Evolutionary conservation across 192 early-diverging fungal species (phyloP).

Genomic region (Umbelopsis ramanniana): DNA sequence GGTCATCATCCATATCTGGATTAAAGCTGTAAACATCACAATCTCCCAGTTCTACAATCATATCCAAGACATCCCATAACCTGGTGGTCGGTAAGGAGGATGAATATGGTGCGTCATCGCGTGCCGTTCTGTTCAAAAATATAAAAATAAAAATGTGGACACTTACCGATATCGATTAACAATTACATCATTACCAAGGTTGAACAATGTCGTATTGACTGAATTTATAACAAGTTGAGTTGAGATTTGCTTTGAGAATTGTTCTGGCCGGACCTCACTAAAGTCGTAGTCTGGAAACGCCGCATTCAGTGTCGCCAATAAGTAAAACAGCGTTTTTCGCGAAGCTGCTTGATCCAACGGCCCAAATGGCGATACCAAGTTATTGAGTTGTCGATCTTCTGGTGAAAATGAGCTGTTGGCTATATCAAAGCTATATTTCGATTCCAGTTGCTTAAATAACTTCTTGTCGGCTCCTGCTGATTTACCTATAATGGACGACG

Average conservation of each 20-base stretch:
- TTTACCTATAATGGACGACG: constrained; percentile 73
- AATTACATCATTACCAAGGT: constrained; percentile 72
- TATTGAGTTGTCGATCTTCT: constrained; percentile 64
- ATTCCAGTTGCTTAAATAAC: constrained; percentile 86
- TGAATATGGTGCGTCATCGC: neutral
- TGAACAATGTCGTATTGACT: constrained; percentile 86
- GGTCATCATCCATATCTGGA: constrained; percentile 87
- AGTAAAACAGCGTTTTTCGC: constrained; percentile 89
- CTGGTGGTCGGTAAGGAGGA: constrained; percentile 1
- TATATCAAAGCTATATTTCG: constrained; percentile 74
- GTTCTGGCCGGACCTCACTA: constrained; percentile 81
- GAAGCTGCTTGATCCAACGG: constrained; percentile 83
- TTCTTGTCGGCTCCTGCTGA: constrained; percentile 92
- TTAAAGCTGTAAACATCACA: constrained; percentile 92
- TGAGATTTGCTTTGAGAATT: constrained; percentile 79
- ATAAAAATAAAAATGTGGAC: neutral
- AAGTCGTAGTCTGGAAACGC: constrained; percentile 98
- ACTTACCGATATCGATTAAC: constrained; percentile 49
- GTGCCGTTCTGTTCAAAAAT: neutral
- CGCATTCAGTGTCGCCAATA: constrained; percentile 94
- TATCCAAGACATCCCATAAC: constrained; percentile 90
- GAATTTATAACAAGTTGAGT: constrained; percentile 75
- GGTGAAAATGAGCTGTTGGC: constrained; percentile 67
- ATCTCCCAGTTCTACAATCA: constrained; percentile 78
- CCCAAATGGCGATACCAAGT: constrained; percentile 85